Percentiles rank a stretch among this genome's conserved stretches.
Evolutionary conservation across 345 rosid species (phyloP).

Genomic region (Cardamine occulta): DNA sequence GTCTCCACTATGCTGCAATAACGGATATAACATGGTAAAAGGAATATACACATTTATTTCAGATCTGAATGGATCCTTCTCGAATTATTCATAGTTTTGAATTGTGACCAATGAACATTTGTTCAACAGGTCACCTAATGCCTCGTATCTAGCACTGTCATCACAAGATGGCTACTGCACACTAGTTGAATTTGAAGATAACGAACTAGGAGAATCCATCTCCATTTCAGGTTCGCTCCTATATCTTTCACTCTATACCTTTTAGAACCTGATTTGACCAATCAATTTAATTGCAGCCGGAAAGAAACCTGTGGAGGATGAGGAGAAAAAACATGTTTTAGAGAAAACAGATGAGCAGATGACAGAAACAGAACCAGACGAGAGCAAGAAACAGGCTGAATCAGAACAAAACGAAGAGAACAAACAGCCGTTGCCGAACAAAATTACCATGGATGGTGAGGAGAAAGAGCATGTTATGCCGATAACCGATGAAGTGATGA

Average conservation of each 20-base stretch:
- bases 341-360: slow-evolving; percentile 43
- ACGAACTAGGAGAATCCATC: slow-evolving; percentile 65
- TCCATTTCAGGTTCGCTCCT: slow-evolving; percentile 55
- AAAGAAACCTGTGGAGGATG: slow-evolving; percentile 39
- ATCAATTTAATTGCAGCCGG: slow-evolving; percentile 39
- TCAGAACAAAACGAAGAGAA: slow-evolving; percentile 26
- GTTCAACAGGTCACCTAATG: slow-evolving; percentile 68
- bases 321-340: slow-evolving; percentile 37
- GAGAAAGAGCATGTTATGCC: slow-evolving; percentile 14
- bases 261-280: background rate
- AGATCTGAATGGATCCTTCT: background rate
- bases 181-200: slow-evolving; percentile 71
- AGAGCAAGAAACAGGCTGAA: slow-evolving; percentile 21
- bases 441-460: background rate
- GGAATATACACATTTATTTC: background rate
- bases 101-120: slow-evolving; percentile 14
- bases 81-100: slow-evolving; percentile 14
- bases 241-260: slow-evolving; percentile 3
- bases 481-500: slow-evolving; percentile 40
- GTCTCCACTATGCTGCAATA: slow-evolving; percentile 95
- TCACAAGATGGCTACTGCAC: slow-evolving; percentile 98
- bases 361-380: slow-evolving; percentile 35
- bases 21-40: slow-evolving; percentile 85
- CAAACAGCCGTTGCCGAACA: slow-evolving; percentile 15
- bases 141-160: slow-evolving; percentile 68